Evolutionary conservation across 352 stramenopile species (phyloP).

Genomic region (Halophytophthora batemanensis): DNA sequence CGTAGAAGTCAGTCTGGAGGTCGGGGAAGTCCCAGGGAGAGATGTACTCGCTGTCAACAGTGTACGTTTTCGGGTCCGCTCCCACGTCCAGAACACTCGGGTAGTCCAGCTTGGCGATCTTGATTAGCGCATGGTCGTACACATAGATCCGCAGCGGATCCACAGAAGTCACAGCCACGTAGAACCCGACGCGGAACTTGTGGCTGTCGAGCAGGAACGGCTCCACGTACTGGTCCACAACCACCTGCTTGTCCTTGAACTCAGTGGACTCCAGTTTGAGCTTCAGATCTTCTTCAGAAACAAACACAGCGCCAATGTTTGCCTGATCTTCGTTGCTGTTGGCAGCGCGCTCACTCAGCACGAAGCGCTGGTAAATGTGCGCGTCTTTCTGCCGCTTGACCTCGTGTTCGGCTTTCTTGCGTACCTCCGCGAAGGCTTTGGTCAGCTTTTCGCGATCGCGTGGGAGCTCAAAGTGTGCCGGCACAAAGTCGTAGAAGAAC

Average conservation of each 20-base stretch:
- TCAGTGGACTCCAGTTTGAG: conserved; percentile 35
- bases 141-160: conserved; percentile 85
- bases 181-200: conserved; percentile 89
- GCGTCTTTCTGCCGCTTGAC: conserved; percentile 45
- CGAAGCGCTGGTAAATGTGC: conserved; percentile 61
- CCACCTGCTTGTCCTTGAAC: conserved; percentile 51
- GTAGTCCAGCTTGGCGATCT: conserved; percentile 70
- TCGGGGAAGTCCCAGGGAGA: conserved; percentile 71
- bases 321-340: conserved; percentile 32
- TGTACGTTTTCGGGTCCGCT: conserved; percentile 48
- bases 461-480: conserved; percentile 56
- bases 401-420: conserved; percentile 55
- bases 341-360: conserved; percentile 41
- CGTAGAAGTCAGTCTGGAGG: conserved; percentile 55
- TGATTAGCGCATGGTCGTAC: conserved; percentile 69
- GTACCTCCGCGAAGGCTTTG: conserved; percentile 36
- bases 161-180: conserved; percentile 80
- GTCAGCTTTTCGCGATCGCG: conserved; percentile 44
- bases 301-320: conserved; percentile 31
- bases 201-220: conserved; percentile 82
- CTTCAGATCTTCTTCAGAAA: conserved; percentile 44
- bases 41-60: conserved; percentile 61
- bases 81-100: conserved; percentile 35
- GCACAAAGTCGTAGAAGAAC: conserved; percentile 71
- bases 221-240: conserved; percentile 79